Conservation (phyloP, 176 grass and related monocot species). For the Tuctoria greenei region DNA sequence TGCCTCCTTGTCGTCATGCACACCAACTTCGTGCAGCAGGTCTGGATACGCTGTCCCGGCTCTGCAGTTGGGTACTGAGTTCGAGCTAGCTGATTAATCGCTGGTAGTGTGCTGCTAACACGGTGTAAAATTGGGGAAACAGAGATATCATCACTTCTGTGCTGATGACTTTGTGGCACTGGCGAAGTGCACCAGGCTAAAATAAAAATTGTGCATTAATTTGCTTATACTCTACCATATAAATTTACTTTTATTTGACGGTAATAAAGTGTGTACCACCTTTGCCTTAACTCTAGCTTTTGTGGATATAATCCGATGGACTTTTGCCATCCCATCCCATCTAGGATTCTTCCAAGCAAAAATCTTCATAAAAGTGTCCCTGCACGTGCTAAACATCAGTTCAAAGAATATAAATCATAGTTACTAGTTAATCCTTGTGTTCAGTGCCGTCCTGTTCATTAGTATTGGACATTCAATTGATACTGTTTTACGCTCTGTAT, state of each 20-base stretch:
- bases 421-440: background rate
- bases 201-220: no score
- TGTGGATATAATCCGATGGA: no score
- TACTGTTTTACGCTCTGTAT: background rate
- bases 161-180: background rate
- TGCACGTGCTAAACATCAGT: background rate
- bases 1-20: constrained; percentile 96
- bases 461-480: background rate
- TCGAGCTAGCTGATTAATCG: background rate
- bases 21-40: constrained; percentile 99
- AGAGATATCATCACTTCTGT: background rate
- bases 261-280: no score
- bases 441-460: background rate
- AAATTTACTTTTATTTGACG: no score
- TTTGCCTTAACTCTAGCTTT: no score
- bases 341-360: background rate
- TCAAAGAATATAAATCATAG: background rate
- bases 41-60: constrained; percentile 8
- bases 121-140: background rate
- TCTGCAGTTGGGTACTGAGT: background rate
- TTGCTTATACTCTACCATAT: no score
- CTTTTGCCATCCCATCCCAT: background rate
- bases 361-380: background rate
- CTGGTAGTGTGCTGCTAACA: background rate
- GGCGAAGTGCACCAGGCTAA: no score